Evolutionary conservation across 768 basidiomycete species (phyloP).

Genomic region (Fistulinella prunicolor): DNA sequence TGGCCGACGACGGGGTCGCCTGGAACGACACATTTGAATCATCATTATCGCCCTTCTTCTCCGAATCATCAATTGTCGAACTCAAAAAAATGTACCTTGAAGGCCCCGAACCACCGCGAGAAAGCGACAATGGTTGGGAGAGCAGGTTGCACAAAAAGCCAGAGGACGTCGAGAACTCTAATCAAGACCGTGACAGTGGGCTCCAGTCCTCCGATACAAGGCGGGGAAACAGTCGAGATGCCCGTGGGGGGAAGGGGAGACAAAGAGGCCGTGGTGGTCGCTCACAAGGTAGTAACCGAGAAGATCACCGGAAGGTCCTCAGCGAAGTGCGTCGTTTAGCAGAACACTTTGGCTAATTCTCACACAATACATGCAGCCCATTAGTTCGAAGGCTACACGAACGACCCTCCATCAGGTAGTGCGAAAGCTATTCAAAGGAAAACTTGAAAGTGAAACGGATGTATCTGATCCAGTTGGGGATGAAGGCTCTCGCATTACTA

Average conservation of each 20-base stretch:
- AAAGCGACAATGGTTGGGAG: slow-evolving; percentile 75
- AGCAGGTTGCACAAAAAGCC: slow-evolving; percentile 40
- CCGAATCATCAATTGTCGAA: slow-evolving; percentile 52
- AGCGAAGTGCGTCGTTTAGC: slow-evolving; percentile 64
- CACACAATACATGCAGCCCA: slow-evolving; percentile 53
- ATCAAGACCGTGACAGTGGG: slow-evolving; percentile 14
- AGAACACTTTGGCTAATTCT: slow-evolving; percentile 13
- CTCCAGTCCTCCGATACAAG: slow-evolving; percentile 27
- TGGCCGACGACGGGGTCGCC: slow-evolving; percentile 35
- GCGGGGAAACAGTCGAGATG: slow-evolving; percentile 41
- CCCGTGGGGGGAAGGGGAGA: slow-evolving; percentile 42
- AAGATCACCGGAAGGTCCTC: slow-evolving; percentile 71
- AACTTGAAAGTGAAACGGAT: slow-evolving; percentile 82
- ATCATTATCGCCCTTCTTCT: slow-evolving; percentile 60
- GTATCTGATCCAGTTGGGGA: slow-evolving; percentile 45
- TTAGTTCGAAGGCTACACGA: slow-evolving; percentile 74
- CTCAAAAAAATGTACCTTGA: slow-evolving; percentile 77
- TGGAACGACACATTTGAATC: slow-evolving; percentile 66
- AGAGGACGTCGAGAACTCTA: slow-evolving; percentile 21
- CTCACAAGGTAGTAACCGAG: slow-evolving; percentile 38
- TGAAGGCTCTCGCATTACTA: slow-evolving; percentile 71
- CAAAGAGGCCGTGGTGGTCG: slow-evolving; percentile 45
- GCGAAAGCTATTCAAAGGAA: slow-evolving; percentile 77
- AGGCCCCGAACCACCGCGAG: slow-evolving; percentile 73
- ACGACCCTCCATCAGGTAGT: slow-evolving; percentile 80